A percentile compares a stretch with the other conserved stretches of the same genome.
Evolutionary conservation across 2,329 filamentous ascomycete genomes (phyloP).

Genomic region (Cladophialophora yegresii): DNA sequence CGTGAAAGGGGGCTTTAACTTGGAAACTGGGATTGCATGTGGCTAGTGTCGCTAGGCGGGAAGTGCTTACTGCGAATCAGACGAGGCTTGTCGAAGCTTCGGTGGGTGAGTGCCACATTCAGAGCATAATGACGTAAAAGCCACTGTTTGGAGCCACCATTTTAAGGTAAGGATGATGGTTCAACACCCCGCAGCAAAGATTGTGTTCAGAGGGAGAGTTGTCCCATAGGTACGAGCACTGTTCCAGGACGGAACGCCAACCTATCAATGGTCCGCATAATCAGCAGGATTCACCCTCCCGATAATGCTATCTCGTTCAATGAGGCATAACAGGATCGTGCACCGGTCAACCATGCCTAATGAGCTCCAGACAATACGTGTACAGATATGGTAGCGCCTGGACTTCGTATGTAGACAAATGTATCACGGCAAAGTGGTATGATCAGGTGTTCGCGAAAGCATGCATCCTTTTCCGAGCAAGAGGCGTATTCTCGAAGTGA

Average conservation of each 20-base stretch:
- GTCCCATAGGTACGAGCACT: background rate
- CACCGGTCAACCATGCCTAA: background rate
- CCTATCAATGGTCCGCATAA: background rate
- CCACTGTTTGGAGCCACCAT: no score
- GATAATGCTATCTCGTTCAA: background rate
- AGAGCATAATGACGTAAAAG: background rate
- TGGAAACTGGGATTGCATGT: background rate
- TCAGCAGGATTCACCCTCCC: background rate
- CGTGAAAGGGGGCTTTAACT: background rate
- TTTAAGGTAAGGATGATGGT: no score
- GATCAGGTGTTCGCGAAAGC: background rate
- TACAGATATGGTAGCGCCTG: background rate
- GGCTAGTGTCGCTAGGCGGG: no score
- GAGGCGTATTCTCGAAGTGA: background rate
- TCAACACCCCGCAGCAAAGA: background rate
- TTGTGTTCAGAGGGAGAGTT: background rate
- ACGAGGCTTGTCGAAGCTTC: background rate
- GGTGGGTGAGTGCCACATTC: background rate
- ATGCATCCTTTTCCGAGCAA: background rate
- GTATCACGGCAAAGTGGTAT: background rate
- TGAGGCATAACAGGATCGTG: background rate
- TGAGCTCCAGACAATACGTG: background rate
- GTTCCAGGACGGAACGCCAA: background rate
- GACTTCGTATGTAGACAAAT: no score
- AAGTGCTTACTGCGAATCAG: background rate